Evolutionary conservation across 768 basidiomycete genomes (phyloP).

Genomic region (Pholiota conissans): DNA sequence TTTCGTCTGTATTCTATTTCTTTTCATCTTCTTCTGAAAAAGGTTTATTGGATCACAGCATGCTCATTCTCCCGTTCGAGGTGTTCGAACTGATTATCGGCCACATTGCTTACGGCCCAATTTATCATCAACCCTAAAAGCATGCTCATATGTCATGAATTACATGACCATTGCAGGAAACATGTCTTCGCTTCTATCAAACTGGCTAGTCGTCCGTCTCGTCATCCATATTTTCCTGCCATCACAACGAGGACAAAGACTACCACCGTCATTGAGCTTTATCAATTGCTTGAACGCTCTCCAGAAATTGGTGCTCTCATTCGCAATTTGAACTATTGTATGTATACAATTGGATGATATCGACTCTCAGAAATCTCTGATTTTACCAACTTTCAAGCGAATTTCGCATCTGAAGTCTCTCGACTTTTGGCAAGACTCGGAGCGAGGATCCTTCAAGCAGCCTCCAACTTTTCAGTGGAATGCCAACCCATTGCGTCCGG

Average conservation of each 20-base stretch:
- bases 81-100: neutral
- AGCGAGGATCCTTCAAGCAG: too few species aligned
- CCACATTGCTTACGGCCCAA: neutral
- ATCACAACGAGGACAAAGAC: too few species aligned
- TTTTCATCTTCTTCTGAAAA: too few species aligned
- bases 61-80: neutral
- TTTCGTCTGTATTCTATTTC: too few species aligned
- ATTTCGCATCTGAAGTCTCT: neutral
- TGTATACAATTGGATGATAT: neutral
- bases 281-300: neutral
- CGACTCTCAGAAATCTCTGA: neutral
- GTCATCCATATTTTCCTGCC: too few species aligned
- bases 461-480: constrained; percentile 8
- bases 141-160: constrained; percentile 6
- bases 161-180: constrained; percentile 1
- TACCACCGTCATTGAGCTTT: neutral
- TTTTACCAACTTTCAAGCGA: neutral
- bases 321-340: constrained; percentile 5
- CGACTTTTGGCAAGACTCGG: neutral
- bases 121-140: constrained; percentile 1
- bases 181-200: constrained; percentile 3
- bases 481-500: constrained; percentile 5
- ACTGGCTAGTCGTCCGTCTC: too few species aligned
- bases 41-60: too few species aligned
- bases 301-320: constrained; percentile 9